Evolutionary conservation across 2,329 filamentous ascomycete species (phyloP).

Genomic region (Cadophora gregata): DNA sequence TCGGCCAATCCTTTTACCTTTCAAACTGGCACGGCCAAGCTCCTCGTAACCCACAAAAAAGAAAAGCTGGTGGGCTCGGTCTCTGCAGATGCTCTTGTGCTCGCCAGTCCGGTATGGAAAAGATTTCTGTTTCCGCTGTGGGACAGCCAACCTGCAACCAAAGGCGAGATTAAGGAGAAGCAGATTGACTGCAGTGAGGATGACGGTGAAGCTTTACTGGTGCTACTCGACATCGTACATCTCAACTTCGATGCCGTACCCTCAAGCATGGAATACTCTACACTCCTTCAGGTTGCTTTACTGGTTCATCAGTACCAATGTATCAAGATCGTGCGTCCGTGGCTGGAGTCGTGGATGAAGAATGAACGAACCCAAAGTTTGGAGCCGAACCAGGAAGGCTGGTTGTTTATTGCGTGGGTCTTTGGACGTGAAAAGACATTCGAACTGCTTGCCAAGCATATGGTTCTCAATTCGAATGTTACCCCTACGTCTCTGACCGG

Average conservation of each 20-base stretch:
- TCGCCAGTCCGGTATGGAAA: conserved; percentile 29
- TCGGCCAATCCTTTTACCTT: background rate
- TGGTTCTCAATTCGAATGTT: background rate
- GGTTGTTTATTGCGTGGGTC: conserved; percentile 30
- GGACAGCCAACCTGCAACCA: background rate
- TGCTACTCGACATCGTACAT: conserved; percentile 27
- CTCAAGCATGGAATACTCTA: background rate
- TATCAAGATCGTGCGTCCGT: conserved; percentile 20
- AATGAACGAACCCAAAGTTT: conserved; percentile 12
- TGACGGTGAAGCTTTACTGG: conserved; percentile 18
- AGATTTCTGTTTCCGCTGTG: conserved; percentile 27
- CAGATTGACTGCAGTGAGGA: conserved; percentile 26
- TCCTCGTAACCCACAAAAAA: conserved; percentile 14
- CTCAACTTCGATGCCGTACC: conserved; percentile 24
- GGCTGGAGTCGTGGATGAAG: conserved; percentile 24
- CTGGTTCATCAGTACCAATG: conserved; percentile 27
- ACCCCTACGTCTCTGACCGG: background rate
- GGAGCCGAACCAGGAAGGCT: conserved; percentile 11
- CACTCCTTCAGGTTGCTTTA: conserved; percentile 23
- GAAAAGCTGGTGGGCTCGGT: conserved; percentile 17
- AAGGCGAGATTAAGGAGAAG: background rate
- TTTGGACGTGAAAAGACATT: conserved; percentile 22
- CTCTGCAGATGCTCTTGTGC: conserved; percentile 20
- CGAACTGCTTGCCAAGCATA: background rate
- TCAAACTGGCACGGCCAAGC: background rate